Conservation (phyloP, 1,284 basidiomycete species). For the Cutaneotrichosporon spelunceum region DNA sequence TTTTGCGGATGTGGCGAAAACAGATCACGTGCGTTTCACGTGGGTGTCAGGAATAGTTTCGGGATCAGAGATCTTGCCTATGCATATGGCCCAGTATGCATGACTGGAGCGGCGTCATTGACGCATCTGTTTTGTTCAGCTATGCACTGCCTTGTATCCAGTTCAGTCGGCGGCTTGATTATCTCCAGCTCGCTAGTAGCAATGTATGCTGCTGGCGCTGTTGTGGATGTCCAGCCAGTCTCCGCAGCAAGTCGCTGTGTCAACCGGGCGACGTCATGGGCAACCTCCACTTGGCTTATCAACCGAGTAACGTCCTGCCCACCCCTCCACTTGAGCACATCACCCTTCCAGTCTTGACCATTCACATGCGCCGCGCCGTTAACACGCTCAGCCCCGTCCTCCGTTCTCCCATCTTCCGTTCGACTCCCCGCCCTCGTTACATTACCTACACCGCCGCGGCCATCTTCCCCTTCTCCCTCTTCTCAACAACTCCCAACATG, state of each 20-base stretch:
- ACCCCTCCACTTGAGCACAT: neutral
- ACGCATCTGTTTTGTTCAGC: too few relatives aligned
- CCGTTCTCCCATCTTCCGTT: neutral
- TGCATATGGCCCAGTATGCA: too few relatives aligned
- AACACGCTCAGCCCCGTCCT: neutral
- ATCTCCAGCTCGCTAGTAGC: too few relatives aligned
- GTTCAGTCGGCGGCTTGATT: too few relatives aligned
- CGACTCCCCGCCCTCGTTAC: neutral
- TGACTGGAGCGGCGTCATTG: too few relatives aligned
- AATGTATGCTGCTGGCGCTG: too few relatives aligned
- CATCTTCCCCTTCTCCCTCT: slow-evolving; percentile 15
- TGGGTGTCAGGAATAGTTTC: neutral
- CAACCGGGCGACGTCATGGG: too few relatives aligned
- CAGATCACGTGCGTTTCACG: neutral
- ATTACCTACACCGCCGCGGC: neutral
- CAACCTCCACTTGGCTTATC: neutral
- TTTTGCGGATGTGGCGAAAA: neutral
- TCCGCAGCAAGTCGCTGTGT: too few relatives aligned
- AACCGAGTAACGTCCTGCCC: neutral
- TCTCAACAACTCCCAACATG: slow-evolving; percentile 25
- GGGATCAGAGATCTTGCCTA: too few relatives aligned
- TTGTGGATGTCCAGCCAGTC: too few relatives aligned
- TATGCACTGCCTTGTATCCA: too few relatives aligned
- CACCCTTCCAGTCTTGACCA: neutral
- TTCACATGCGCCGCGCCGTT: neutral